Percentiles rank a stretch among this genome's conserved stretches.
These are phyloP conservation scores for Cordyceps cateniannulata DNA, from an alignment of 2,329 filamentous ascomycete species.

Conservation along the genomic window DNA sequence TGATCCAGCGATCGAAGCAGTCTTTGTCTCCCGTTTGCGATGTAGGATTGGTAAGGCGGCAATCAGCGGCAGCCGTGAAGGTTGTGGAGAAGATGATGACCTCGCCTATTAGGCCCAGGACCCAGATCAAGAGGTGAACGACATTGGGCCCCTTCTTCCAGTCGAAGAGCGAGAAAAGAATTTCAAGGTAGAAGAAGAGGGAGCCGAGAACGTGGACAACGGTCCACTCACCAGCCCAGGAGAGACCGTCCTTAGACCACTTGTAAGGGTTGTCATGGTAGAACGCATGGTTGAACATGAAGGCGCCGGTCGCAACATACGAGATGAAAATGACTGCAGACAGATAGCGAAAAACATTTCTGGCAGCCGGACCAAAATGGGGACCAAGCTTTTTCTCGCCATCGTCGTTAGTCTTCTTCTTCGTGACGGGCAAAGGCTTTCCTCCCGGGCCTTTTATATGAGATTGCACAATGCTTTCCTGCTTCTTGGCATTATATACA, in stretches of 20 bases:
- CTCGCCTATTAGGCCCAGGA: conserved; percentile 66
- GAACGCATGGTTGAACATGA: conserved; percentile 70
- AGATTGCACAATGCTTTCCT: conserved; percentile 40
- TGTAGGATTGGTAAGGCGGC: conserved; percentile 50
- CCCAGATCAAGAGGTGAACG: conserved; percentile 77
- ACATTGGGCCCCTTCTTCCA: conserved; percentile 72
- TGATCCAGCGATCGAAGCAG: conserved; percentile 34
- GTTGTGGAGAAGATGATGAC: conserved; percentile 63
- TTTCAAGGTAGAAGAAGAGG: conserved; percentile 79
- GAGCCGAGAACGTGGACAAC: conserved; percentile 80
- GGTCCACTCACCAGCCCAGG: conserved; percentile 71
- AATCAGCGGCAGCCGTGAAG: conserved; percentile 59
- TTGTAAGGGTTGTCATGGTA: conserved; percentile 31
- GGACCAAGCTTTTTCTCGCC: conserved; percentile 37
- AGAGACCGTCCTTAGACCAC: conserved; percentile 39
- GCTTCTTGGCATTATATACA: conserved; percentile 43
- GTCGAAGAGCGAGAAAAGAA: conserved; percentile 82
- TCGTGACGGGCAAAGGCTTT: conserved; percentile 71
- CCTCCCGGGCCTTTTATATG: conserved; percentile 72
- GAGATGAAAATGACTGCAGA: conserved; percentile 65
- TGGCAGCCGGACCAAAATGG: conserved; percentile 58
- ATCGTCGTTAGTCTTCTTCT: conserved; percentile 46
- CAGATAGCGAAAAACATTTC: conserved; percentile 69
- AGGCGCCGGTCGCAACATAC: conserved; percentile 67
- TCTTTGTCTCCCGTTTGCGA: too few species aligned